Evolutionary conservation across 1,139 yeast species (phyloP).

Genomic region (Pneumocystis carinii): DNA sequence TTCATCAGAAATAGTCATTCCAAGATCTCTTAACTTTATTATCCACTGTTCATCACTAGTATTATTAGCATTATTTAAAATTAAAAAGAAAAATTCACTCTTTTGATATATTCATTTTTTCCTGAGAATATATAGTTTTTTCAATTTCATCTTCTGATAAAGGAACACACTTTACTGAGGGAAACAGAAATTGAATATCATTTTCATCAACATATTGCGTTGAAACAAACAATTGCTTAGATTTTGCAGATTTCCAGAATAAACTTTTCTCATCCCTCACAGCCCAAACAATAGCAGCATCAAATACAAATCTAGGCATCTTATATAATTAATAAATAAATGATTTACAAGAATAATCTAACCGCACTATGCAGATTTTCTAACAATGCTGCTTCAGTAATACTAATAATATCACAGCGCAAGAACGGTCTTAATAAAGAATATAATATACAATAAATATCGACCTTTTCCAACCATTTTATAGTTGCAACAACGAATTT

Average conservation of each 20-base stretch:
- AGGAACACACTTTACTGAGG: not conserved
- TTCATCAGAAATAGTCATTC: conserved; percentile 52
- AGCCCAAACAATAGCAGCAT: conserved; percentile 60
- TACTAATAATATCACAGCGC: conserved; percentile 55
- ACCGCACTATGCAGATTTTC: conserved; percentile 6
- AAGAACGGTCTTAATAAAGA: conserved; percentile 70
- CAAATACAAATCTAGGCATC: conserved; percentile 45
- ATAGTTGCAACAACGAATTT: conserved; percentile 48
- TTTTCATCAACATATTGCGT: not conserved
- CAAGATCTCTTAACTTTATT: conserved; percentile 50
- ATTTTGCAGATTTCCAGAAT: conserved; percentile 54
- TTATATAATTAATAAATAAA: not conserved
- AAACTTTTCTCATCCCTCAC: conserved; percentile 46
- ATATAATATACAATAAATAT: conserved; percentile 63
- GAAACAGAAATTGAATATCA: not conserved
- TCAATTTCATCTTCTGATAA: not conserved
- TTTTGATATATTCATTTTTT: not conserved
- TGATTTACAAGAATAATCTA: not conserved
- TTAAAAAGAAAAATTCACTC: not conserved
- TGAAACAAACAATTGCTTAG: not conserved
- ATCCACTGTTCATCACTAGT: conserved; percentile 54
- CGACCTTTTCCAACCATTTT: conserved; percentile 54
- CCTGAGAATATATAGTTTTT: not conserved
- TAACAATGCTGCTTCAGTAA: conserved; percentile 36
- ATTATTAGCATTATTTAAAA: not conserved